Base-by-base conservation (phyloP, 1,284 basidiomycete species). In the Pyrrhoderma lamaoense region DNA sequence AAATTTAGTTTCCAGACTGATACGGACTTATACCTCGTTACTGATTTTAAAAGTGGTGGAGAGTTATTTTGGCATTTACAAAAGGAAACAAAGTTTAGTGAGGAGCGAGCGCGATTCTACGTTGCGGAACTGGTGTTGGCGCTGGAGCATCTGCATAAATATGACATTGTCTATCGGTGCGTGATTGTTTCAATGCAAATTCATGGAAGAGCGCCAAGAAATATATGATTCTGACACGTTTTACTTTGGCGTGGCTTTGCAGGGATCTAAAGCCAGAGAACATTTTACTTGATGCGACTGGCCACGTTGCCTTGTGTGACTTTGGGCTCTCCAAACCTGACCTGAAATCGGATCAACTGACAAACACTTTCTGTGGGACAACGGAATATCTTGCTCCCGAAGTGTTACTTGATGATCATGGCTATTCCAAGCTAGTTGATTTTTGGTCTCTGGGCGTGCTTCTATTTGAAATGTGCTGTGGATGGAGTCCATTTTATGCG, bases 1-100 rank as follows among this genome's bases (percentile, higher is more conserved):
- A 99, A 99, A 70, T 99, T 99, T 63, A 89, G 85, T 59, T 99
- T 99, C 77, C 96, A 99, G 70, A 96, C 93, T 3, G 93, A 96
- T 60, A 77, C 85, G 46, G 94, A 99, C 65, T 75, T 99, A 34
- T 99, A 96, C 67, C 83, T 99, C 60, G 89, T 99, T 44, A 99
- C 96, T 53, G 96, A 99, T 70, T 99, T 98, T 75, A 99, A 99
- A 77, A 90, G 87, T 59, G 96, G 96, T 7, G 96, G 96, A 43
- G 96, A 99, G 70, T 75, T 99, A 16, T 99, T 98, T 67, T 96
- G 94, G 90, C 94, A 98, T 70, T 66, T 98, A 47, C 95, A 97
- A 69, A 85, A 89, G 62, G 94, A 98, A 67, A 95, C 93, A 0
- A 74, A 92, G 50, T 98, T 98, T 64, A 78, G 74, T 50, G 94